Percentiles rank a stretch among this genome's conserved stretches.
These are phyloP conservation scores for Aspergillus neoniger DNA, from an alignment of 2,329 filamentous ascomycete genomes.

Conservation along the genomic window DNA sequence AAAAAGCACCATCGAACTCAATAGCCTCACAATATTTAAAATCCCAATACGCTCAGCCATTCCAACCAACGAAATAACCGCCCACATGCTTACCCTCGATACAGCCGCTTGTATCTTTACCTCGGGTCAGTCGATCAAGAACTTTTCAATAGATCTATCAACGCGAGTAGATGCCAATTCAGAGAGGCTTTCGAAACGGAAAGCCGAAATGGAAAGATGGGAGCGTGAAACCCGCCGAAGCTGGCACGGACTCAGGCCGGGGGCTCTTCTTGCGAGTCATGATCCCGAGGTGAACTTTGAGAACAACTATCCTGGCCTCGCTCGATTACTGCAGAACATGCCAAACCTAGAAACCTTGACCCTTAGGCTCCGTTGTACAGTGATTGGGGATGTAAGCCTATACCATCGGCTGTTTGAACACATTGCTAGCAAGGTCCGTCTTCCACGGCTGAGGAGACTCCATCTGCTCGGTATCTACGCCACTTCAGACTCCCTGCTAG, in stretches of 20 bases:
- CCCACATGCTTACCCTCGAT: background rate
- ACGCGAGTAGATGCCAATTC: background rate
- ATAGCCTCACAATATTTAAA: background rate
- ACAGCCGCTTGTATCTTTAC: background rate
- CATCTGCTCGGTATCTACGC: constrained; percentile 1
- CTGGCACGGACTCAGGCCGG: background rate
- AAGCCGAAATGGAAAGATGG: background rate
- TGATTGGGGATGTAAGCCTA: background rate
- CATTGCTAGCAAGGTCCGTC: background rate
- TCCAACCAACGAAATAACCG: background rate
- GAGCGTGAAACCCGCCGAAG: background rate
- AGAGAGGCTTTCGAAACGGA: background rate
- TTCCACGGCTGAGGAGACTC: background rate
- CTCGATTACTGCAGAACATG: background rate
- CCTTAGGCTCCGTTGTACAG: background rate
- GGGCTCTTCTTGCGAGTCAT: background rate
- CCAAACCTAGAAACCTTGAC: background rate
- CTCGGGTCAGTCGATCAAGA: background rate
- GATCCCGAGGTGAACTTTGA: background rate
- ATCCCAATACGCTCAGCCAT: background rate
- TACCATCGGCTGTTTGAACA: constrained; percentile 2
- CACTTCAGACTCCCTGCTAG: background rate
- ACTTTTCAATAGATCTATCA: background rate
- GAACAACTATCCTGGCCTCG: background rate
- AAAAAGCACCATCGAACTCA: background rate